Conservation (phyloP, 495 filamentous ascomycete species). For the Aspergillus taichungensis region DNA sequence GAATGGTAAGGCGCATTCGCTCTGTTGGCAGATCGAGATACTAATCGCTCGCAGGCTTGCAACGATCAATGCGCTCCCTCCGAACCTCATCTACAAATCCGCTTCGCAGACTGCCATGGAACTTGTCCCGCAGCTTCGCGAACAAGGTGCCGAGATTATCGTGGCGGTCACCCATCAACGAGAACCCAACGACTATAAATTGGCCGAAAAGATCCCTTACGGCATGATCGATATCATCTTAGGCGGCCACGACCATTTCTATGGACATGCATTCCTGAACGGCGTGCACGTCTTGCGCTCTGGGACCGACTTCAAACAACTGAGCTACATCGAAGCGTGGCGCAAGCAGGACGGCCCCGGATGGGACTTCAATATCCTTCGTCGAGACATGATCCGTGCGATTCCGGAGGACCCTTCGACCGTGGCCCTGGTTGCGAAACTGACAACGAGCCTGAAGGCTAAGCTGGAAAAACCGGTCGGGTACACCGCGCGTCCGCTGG, state of each 20-base stretch:
- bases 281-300: constrained; percentile 72
- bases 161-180: constrained; percentile 77
- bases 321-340: constrained; percentile 76
- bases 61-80: constrained; percentile 78
- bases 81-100: constrained; percentile 70
- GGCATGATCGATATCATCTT: constrained; percentile 76
- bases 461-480: constrained; percentile 79
- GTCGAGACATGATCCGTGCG: constrained; percentile 59
- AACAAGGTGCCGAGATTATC: constrained; percentile 71
- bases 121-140: constrained; percentile 58
- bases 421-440: constrained; percentile 48
- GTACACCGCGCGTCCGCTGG: constrained; percentile 68
- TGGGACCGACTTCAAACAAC: constrained; percentile 81
- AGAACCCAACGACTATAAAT: constrained; percentile 76
- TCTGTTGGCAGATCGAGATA: not conserved
- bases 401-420: constrained; percentile 54
- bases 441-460: constrained; percentile 60
- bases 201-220: constrained; percentile 56
- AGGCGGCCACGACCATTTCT: constrained; percentile 87
- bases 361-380: constrained; percentile 73
- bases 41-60: constrained; percentile 50
- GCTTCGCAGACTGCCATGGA: constrained; percentile 60
- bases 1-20: constrained; percentile 41
- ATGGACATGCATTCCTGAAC: constrained; percentile 66
- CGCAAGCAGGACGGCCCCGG: constrained; percentile 35